These are phyloP conservation scores for Alternaria novae-zelandiae DNA, from an alignment of 2,329 filamentous ascomycete species.

Conservation along the genomic window DNA sequence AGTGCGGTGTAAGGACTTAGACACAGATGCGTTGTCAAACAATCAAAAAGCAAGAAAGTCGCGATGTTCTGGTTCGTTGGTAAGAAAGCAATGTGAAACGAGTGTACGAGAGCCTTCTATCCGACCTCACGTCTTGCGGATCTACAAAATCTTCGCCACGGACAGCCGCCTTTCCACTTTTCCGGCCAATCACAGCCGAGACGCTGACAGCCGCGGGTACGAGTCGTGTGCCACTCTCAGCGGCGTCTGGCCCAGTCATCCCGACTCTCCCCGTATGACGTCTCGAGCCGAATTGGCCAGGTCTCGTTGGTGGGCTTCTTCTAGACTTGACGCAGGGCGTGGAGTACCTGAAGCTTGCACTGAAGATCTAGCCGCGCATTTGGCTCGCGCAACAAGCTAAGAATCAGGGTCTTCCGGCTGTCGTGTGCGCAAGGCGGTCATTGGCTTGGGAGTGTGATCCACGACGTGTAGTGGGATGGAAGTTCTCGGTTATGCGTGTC, in stretches of 20 bases:
- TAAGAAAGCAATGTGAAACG: conserved; percentile 1
- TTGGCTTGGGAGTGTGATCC: not conserved
- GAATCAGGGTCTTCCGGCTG: conserved; percentile 10
- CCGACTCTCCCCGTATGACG: conserved; percentile 33
- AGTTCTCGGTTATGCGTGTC: not conserved
- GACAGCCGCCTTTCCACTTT: not conserved
- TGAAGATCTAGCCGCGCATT: not conserved
- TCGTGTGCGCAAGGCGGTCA: conserved; percentile 3
- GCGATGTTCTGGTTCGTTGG: not conserved
- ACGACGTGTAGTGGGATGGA: not conserved
- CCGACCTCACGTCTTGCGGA: not conserved
- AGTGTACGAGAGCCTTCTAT: conserved; percentile 2
- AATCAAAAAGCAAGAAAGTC: not conserved
- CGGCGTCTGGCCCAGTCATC: conserved; percentile 8
- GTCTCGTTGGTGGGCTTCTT: conserved; percentile 8
- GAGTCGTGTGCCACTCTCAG: conserved; percentile 16
- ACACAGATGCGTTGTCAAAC: conserved; percentile 5
- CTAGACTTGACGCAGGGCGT: conserved; percentile 8
- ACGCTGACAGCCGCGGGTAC: conserved; percentile 1
- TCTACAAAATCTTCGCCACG: conserved; percentile 16
- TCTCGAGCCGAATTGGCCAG: conserved; percentile 1
- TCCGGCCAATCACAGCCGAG: conserved; percentile 16
- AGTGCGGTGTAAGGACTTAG: conserved; percentile 6
- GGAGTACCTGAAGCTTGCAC: conserved; percentile 12
- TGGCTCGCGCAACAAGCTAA: not conserved